Base-by-base conservation (phyloP, 2,329 filamentous ascomycete species). In the Colletotrichum lindemuthianum region DNA sequence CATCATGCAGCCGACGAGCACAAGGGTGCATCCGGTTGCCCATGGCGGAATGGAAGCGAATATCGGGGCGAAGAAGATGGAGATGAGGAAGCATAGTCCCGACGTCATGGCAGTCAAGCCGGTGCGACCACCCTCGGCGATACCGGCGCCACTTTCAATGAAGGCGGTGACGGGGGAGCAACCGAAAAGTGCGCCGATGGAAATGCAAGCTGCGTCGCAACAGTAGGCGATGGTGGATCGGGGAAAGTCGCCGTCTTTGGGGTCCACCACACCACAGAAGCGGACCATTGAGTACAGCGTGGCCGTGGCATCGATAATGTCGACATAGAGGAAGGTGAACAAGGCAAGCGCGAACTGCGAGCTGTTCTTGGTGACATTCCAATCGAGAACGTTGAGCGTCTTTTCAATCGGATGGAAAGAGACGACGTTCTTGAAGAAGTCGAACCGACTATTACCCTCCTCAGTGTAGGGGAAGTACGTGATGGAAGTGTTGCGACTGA, bases 221-320 rank as follows among this genome's bases (percentile, higher is more conserved):
- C 86, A 90, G 75, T 92, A 93, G 2, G 93, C 93, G 37, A 95
- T 79, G 1, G 93, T 92, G 2, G 91, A 94, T 44, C 92, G 89
- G 56, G 94, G 92, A 67, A 97, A 97, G 74, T 96, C 92, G n/a
- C 89, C 88, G 2, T 90, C 87, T 49, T 86, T 82, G 69, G 84
- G 77, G 72, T 89, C 83, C 69, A 91, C 86, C 48, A 86, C 84
- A 34, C 88, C 87, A 66, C 86, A 89, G 77, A 92, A 92, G 24
- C 89, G 88, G 1, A 90, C 91, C 90, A 93, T 93, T n/a, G 90
- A 91, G 77, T 92, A 93, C 41, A 93, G 79, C 0, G 90, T 93
- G 45, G 90, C 91, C 0, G 91, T 93, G 71, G 88, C 89, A 73
- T 93, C 91, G 65, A 93, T 88, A 69, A 93, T 91, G 70, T 93